These are phyloP conservation scores for Cynara cardunculus DNA, from an alignment of 129 eudicot species.

Conservation along the genomic window DNA sequence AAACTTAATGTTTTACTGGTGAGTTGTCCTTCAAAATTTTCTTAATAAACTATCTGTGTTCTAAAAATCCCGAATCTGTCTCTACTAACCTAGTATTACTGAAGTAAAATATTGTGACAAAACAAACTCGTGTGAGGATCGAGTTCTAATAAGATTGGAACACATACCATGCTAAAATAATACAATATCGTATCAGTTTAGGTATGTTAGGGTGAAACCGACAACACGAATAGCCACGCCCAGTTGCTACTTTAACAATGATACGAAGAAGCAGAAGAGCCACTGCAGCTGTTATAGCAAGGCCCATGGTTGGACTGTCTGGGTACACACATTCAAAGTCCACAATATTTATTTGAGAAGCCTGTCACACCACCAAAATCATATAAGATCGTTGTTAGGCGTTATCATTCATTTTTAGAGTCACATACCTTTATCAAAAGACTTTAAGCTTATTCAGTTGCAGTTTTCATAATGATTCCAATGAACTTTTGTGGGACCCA, in stretches of 20 bases:
- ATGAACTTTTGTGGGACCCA: neutral
- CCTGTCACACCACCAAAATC: neutral
- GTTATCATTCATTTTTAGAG: neutral
- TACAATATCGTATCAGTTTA: constrained; percentile 23
- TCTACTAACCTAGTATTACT: neutral
- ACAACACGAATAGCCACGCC: constrained; percentile 23
- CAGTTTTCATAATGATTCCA: neutral
- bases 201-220: constrained; percentile 14
- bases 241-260: constrained; percentile 26
- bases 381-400: neutral
- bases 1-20: neutral
- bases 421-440: neutral
- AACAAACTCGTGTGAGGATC: neutral
- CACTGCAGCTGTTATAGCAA: constrained; percentile 15
- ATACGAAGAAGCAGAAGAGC: constrained; percentile 24
- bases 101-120: neutral
- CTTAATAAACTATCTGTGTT: no score
- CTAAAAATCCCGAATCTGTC: no score
- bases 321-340: constrained; percentile 8
- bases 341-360: constrained; percentile 8
- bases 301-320: constrained; percentile 19
- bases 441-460: neutral
- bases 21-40: no score
- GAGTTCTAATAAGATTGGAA: neutral
- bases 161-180: constrained; percentile 17